Evolutionary conservation across 371 early-diverging fungal species (phyloP).

Genomic region (Edhazardia aedis): DNA sequence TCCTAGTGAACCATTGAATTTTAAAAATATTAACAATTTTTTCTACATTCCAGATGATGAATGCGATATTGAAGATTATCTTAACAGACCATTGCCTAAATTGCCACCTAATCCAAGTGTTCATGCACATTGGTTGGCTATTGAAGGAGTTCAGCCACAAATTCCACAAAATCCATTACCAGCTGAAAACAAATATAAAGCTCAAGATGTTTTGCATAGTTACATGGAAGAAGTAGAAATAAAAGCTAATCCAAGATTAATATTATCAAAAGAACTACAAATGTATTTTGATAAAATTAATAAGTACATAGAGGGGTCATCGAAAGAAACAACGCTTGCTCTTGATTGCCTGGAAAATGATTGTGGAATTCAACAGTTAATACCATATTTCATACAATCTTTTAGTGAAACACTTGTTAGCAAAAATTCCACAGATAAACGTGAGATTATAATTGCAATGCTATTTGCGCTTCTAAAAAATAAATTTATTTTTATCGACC

Average conservation of each 20-base stretch:
- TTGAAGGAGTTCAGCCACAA: slow-evolving; percentile 92
- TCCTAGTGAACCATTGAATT: slow-evolving; percentile 55
- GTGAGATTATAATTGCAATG: slow-evolving; percentile 58
- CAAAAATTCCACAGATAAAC: slow-evolving; percentile 46
- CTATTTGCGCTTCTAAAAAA: slow-evolving; percentile 63
- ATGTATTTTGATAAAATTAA: slow-evolving; percentile 83
- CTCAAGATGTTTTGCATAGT: slow-evolving; percentile 54
- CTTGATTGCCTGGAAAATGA: slow-evolving; percentile 61
- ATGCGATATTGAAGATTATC: slow-evolving; percentile 67
- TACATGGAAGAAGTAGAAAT: slow-evolving; percentile 43
- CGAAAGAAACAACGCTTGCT: slow-evolving; percentile 53
- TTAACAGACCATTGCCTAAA: slow-evolving; percentile 69
- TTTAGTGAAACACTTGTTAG: slow-evolving; percentile 57
- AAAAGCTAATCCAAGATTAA: slow-evolving; percentile 50
- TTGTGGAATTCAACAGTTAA: slow-evolving; percentile 78
- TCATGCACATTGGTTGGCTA: slow-evolving; percentile 80
- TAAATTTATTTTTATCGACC: slow-evolving; percentile 73
- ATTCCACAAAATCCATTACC: slow-evolving; percentile 88
- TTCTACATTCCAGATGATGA: slow-evolving; percentile 88
- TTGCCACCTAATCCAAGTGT: slow-evolving; percentile 52
- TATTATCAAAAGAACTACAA: slow-evolving; percentile 74
- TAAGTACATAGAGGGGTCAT: slow-evolving; percentile 56
- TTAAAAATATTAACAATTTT: slow-evolving; percentile 52
- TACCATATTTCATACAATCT: slow-evolving; percentile 87
- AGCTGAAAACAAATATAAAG: slow-evolving; percentile 47